Evolutionary conservation across 1,139 yeast species (phyloP).

Genomic region (Pichia sp.): DNA sequence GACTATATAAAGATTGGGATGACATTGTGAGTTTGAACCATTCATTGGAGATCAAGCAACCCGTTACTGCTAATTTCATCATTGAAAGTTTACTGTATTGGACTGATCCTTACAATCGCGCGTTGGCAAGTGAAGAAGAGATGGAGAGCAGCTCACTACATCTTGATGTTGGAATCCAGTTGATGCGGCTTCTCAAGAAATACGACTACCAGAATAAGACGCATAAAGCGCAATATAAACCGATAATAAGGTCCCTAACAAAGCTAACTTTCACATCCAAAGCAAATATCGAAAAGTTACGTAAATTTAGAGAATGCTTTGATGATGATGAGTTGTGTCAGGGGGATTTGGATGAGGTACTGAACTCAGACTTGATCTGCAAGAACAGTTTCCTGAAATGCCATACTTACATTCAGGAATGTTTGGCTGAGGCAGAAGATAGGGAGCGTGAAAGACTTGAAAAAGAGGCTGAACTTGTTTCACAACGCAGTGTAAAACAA

Average conservation of each 20-base stretch:
- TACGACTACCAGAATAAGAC: slow-evolving; percentile 13
- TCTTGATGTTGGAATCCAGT: slow-evolving; percentile 52
- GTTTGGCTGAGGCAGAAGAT: slow-evolving; percentile 26
- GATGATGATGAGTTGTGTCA: slow-evolving; percentile 27
- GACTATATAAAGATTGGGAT: slow-evolving; percentile 47
- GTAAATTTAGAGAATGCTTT: slow-evolving; percentile 20
- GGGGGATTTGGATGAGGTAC: slow-evolving; percentile 27
- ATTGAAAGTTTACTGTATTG: slow-evolving; percentile 75
- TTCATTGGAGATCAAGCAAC: slow-evolving; percentile 31
- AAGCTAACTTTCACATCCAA: slow-evolving; percentile 43
- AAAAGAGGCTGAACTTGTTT: neutral
- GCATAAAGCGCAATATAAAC: slow-evolving; percentile 47
- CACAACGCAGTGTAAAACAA: too few relatives aligned
- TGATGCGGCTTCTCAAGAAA: slow-evolving; percentile 45
- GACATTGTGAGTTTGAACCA: slow-evolving; percentile 29
- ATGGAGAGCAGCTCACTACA: slow-evolving; percentile 47
- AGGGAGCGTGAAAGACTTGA: slow-evolving; percentile 16
- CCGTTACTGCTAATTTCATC: slow-evolving; percentile 52
- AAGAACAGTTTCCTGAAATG: slow-evolving; percentile 23
- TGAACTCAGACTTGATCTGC: slow-evolving; percentile 21
- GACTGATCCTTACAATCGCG: slow-evolving; percentile 79
- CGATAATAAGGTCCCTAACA: slow-evolving; percentile 49
- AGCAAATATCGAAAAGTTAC: slow-evolving; percentile 30
- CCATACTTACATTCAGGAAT: slow-evolving; percentile 24
- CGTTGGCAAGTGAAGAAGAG: slow-evolving; percentile 44